Evolutionary conservation across 441 rosid species (phyloP).

Genomic region (Manihot esculenta): DNA sequence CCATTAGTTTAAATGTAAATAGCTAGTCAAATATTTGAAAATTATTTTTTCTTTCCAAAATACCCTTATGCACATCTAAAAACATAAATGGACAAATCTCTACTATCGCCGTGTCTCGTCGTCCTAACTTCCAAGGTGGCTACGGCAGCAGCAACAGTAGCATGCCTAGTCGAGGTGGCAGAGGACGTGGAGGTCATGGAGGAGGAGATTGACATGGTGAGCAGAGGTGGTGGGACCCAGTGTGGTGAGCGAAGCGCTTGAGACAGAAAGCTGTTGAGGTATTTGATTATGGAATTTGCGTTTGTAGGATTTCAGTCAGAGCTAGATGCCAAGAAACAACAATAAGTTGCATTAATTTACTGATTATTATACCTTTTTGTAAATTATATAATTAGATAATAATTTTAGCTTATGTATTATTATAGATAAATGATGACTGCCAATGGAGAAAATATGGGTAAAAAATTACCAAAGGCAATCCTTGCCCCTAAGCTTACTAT

Average conservation of each 20-base stretch:
- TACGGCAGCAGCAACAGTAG: conserved; percentile 34
- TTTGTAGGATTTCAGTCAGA: conserved; percentile 53
- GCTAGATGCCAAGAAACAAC: conserved; percentile 81
- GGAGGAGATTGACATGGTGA: conserved; percentile 71
- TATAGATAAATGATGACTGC: too few species aligned
- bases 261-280: conserved; percentile 80
- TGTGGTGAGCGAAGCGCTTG: conserved; percentile 92
- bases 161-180: conserved; percentile 36
- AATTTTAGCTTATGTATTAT: conserved; percentile 16
- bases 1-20: too few species aligned
- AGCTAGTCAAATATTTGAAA: too few species aligned
- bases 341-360: conserved; percentile 37
- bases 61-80: too few species aligned
- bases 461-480: conserved; percentile 91
- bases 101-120: conserved; percentile 54
- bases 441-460: conserved; percentile 99
- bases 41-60: too few species aligned
- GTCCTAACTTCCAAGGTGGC: conserved; percentile 71
- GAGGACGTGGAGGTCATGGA: conserved; percentile 43
- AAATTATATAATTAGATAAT: neutral
- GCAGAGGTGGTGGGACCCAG: conserved; percentile 99
- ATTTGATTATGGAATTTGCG: conserved; percentile 2
- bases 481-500: conserved; percentile 94
- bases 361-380: neutral
- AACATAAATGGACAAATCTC: too few species aligned